Conservation (phyloP, 2,329 filamentous ascomycete genomes). For the Byssothecium circinans region DNA sequence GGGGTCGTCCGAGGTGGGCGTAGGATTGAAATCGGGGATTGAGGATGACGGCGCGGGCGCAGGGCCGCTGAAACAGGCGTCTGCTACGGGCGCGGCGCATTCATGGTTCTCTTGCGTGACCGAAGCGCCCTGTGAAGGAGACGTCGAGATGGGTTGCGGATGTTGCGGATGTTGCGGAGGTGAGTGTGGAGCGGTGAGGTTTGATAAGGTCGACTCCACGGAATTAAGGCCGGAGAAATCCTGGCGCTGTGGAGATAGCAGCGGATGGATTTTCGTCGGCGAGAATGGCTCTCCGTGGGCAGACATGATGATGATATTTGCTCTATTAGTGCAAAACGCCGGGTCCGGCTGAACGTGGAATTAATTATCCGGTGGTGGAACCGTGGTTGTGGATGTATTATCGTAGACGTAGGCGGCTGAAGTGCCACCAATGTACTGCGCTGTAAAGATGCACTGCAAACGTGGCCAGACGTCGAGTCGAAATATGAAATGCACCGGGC, state of each 20-base stretch:
- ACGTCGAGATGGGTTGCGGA: conserved; percentile 26
- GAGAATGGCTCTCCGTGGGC: conserved; percentile 36
- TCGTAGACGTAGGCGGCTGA: conserved; percentile 6
- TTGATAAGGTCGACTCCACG: conserved; percentile 29
- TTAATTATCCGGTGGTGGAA: conserved; percentile 5
- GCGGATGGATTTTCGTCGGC: conserved; percentile 38
- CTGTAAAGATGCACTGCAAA: conserved; percentile 10
- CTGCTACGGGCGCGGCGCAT: conserved; percentile 28
- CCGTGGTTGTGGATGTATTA: conserved; percentile 1
- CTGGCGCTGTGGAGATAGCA: conserved; percentile 36
- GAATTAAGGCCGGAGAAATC: conserved; percentile 39
- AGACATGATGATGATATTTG: conserved; percentile 5
- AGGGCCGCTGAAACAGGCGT: conserved; percentile 26
- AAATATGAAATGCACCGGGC: conserved; percentile 28
- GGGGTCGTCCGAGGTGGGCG: conserved; percentile 29
- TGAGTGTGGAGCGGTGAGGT: conserved; percentile 17
- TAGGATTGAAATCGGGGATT: conserved; percentile 2
- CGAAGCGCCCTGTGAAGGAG: conserved; percentile 10
- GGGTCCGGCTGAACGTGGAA: conserved; percentile 5
- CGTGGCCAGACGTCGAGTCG: conserved; percentile 37
- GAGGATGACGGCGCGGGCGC: conserved; percentile 21
- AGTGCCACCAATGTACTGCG: conserved; percentile 1
- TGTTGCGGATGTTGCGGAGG: conserved; percentile 29
- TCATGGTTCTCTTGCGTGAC: conserved; percentile 22
- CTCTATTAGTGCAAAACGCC: conserved; percentile 9